phyloP scores from a whole-genome alignment of 164 flowering plant species.

The Kalanchoe fedtschenkoi region DNA sequence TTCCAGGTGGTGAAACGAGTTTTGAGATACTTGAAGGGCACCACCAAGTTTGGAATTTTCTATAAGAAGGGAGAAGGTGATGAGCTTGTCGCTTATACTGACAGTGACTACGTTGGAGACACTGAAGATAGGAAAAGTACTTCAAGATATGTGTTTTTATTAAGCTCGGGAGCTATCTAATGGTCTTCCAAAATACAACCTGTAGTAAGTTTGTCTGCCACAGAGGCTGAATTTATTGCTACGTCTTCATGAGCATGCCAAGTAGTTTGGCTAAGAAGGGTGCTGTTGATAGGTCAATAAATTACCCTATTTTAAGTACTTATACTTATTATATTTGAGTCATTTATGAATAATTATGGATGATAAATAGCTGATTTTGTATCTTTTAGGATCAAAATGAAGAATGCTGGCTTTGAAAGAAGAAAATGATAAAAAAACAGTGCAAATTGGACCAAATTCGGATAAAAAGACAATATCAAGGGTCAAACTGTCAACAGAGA shows the following conservation, averaged over 20 bases:
- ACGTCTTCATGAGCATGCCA: background rate
- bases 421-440: too few relatives aligned
- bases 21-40: background rate
- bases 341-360: too few relatives aligned
- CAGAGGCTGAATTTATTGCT: background rate
- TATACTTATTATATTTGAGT: too few relatives aligned
- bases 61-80: background rate
- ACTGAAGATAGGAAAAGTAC: background rate
- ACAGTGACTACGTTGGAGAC: background rate
- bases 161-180: background rate
- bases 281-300: too few relatives aligned
- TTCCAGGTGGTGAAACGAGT: background rate
- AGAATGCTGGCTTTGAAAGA: too few relatives aligned
- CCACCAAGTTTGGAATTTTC: background rate
- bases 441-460: too few relatives aligned
- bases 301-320: too few relatives aligned
- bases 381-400: too few relatives aligned
- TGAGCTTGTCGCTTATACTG: background rate
- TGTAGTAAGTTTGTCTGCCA: background rate
- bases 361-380: too few relatives aligned
- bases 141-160: background rate
- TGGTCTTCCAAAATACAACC: background rate
- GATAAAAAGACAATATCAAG: too few relatives aligned
- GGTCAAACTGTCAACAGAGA: too few relatives aligned
- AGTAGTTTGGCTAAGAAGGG: background rate